These are phyloP conservation scores for Benincasa hispida DNA, from an alignment of 306 rosid genomes.

Conservation along the genomic window DNA sequence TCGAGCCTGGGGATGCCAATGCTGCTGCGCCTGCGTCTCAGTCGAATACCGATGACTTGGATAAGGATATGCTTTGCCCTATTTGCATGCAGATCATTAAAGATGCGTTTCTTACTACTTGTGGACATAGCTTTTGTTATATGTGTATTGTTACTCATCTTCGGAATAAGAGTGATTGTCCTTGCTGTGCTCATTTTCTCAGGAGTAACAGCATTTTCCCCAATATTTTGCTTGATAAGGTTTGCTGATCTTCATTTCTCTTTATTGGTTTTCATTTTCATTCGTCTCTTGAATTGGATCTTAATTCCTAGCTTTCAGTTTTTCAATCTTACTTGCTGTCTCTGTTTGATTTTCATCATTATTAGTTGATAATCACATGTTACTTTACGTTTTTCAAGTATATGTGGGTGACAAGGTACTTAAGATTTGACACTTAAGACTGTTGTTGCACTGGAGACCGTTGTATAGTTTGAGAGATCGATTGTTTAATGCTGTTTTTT, in stretches of 20 bases:
- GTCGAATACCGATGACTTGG: constrained; percentile 18
- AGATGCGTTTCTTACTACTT: constrained; percentile 74
- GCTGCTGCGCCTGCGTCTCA: neutral
- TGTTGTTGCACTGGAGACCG: neutral
- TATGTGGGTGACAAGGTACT: neutral
- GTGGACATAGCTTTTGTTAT: constrained; percentile 96
- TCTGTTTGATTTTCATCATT: neutral
- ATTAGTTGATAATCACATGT: neutral
- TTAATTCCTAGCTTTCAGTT: neutral
- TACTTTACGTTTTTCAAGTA: neutral
- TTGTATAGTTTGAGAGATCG: neutral
- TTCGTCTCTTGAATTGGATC: neutral
- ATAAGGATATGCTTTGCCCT: constrained; percentile 81
- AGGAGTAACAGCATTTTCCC: constrained; percentile 59
- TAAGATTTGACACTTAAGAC: neutral
- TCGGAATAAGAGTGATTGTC: constrained; percentile 88
- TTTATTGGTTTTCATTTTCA: neutral
- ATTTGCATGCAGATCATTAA: constrained; percentile 94
- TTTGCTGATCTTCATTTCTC: neutral
- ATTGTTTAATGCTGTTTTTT: neutral
- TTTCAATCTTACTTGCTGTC: neutral
- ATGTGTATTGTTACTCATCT: constrained; percentile 95
- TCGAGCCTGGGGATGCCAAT: neutral
- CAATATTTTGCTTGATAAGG: constrained; percentile 81
- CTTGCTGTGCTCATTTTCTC: constrained; percentile 77